Conservation (phyloP, 495 filamentous ascomycete genomes). For the Tuber umbilicatum region DNA sequence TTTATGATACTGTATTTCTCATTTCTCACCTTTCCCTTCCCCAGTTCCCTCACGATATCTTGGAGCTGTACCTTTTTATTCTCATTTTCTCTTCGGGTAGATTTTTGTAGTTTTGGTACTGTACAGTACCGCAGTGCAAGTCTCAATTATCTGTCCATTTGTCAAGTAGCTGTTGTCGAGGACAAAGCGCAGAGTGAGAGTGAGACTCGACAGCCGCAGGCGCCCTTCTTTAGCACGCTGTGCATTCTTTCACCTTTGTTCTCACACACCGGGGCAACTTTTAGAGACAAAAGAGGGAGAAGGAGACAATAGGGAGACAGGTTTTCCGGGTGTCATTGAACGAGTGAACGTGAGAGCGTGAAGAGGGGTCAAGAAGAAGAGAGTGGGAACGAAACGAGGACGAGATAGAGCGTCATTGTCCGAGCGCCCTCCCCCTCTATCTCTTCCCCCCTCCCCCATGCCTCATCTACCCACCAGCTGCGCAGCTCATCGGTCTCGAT, state of each 20-base stretch:
- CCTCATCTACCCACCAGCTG: background rate
- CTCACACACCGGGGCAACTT: background rate
- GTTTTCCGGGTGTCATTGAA: background rate
- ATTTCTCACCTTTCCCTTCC: background rate
- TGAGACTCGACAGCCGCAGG: background rate
- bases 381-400: background rate
- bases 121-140: too few species aligned
- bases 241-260: constrained; percentile 2
- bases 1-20: background rate
- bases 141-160: background rate
- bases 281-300: background rate
- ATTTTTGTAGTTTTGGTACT: background rate
- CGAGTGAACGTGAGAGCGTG: background rate
- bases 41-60: background rate
- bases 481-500: background rate
- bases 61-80: background rate
- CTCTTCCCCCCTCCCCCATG: background rate
- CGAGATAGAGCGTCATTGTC: background rate
- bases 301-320: background rate
- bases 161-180: background rate
- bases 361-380: background rate
- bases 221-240: constrained; percentile 4
- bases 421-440: constrained; percentile 1
- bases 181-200: constrained; percentile 1
- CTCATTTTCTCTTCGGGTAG: background rate